phyloP scores from a whole-genome alignment of 2,329 filamentous ascomycete genomes.

The Beauveria sp. region DNA sequence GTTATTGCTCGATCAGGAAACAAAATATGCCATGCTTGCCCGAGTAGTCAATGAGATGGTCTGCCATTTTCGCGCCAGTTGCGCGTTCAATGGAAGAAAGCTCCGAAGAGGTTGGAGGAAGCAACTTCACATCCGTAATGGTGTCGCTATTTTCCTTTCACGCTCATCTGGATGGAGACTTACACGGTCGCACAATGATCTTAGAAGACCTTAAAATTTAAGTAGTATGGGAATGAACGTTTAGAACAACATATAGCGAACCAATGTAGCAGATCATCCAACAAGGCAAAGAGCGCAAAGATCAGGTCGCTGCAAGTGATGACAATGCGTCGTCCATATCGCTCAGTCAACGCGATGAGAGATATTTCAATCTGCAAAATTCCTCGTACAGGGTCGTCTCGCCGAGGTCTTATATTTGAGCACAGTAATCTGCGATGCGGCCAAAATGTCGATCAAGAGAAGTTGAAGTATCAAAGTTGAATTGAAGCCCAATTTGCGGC shows the following conservation, averaged over 20 bases:
- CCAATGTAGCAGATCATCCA: not conserved
- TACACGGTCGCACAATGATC: not conserved
- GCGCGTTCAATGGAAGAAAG: not conserved
- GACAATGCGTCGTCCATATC: slow-evolving; percentile 3
- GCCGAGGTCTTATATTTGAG: not conserved
- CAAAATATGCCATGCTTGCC: not conserved
- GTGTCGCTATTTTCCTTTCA: no score
- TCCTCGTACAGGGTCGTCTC: not conserved
- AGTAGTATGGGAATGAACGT: not conserved
- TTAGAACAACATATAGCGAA: not conserved
- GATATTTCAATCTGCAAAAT: slow-evolving; percentile 4
- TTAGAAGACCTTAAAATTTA: not conserved
- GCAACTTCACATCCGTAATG: no score
- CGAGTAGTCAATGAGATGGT: no score
- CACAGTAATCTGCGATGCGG: not conserved
- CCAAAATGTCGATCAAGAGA: not conserved
- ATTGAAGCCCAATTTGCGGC: not conserved
- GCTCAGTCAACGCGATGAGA: slow-evolving; percentile 9
- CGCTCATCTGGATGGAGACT: not conserved
- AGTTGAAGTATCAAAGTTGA: not conserved
- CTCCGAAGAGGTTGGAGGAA: no score
- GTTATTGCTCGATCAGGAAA: not conserved
- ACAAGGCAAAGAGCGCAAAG: slow-evolving; percentile 1
- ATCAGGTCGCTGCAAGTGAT: not conserved
- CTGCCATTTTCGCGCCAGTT: no score